Percentiles rank a stretch among this genome's conserved stretches.
These are phyloP conservation scores for Monosporascus sp. DNA, from an alignment of 2,329 filamentous ascomycete species.

Conservation along the genomic window DNA sequence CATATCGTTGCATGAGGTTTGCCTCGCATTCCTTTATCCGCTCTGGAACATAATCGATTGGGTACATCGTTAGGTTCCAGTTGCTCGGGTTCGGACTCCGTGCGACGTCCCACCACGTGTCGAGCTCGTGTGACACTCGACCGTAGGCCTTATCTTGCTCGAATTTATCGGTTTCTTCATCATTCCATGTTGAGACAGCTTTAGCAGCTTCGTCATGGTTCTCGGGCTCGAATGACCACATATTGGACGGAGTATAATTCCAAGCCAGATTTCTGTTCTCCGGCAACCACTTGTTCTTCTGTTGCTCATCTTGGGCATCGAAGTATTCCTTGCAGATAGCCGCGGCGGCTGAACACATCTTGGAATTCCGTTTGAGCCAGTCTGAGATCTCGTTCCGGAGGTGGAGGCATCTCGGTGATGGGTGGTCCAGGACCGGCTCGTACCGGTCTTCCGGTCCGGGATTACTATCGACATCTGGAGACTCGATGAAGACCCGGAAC, in stretches of 20 bases:
- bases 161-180: constrained; percentile 50
- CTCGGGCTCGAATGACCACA: constrained; percentile 17
- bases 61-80: constrained; percentile 55
- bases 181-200: constrained; percentile 44
- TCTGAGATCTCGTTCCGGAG: constrained; percentile 58
- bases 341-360: constrained; percentile 51
- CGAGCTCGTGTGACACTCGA: constrained; percentile 58
- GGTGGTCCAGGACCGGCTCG: constrained; percentile 46
- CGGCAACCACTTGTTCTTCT: constrained; percentile 43
- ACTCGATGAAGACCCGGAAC: constrained; percentile 60
- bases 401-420: constrained; percentile 49
- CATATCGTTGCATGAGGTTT: constrained; percentile 53
- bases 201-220: constrained; percentile 35
- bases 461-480: constrained; percentile 40
- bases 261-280: constrained; percentile 48
- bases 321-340: constrained; percentile 52
- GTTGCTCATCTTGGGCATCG: constrained; percentile 41
- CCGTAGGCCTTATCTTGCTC: constrained; percentile 56
- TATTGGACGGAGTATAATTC: constrained; percentile 45
- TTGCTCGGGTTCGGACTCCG: constrained; percentile 56
- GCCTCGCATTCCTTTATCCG: constrained; percentile 54
- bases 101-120: constrained; percentile 59
- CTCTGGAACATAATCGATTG: constrained; percentile 53
- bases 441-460: constrained; percentile 42
- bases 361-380: constrained; percentile 58